These are phyloP conservation scores for Lumnitzera racemosa DNA, from an alignment of 345 rosid species.

Conservation along the genomic window DNA sequence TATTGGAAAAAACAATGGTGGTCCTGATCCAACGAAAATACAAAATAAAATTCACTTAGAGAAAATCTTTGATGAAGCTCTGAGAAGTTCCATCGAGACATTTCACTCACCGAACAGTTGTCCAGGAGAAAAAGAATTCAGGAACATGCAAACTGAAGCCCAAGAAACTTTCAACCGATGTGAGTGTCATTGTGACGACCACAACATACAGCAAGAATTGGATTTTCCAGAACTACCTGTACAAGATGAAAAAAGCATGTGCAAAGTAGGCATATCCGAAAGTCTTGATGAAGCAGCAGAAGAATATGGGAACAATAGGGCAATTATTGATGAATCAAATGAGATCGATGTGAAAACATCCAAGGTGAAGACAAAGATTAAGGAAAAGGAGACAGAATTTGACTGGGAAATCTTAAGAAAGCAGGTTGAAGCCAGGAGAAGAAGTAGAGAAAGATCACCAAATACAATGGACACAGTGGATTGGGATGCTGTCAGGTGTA, in stretches of 20 bases:
- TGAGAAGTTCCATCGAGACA: conserved; percentile 21
- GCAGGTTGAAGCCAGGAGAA: conserved; percentile 35
- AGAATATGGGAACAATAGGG: conserved; percentile 21
- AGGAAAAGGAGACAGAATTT: conserved; percentile 38
- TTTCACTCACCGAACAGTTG: conserved; percentile 16
- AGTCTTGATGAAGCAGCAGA: conserved; percentile 29
- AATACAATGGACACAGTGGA: conserved; percentile 76
- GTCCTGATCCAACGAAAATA: conserved; percentile 12
- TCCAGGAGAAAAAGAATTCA: conserved; percentile 7
- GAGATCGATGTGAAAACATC: conserved; percentile 18
- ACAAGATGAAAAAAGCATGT: conserved; percentile 8
- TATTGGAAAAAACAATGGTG: conserved; percentile 10
- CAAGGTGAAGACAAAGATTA: conserved; percentile 40
- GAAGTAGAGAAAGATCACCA: conserved; percentile 44
- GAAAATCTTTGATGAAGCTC: conserved; percentile 13
- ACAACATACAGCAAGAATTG: conserved; percentile 19
- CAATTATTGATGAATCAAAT: conserved; percentile 23
- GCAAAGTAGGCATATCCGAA: conserved; percentile 25
- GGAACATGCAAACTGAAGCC: conserved; percentile 19
- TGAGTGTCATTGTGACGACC: conserved; percentile 18
- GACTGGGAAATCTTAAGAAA: conserved; percentile 88
- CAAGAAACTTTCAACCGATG: conserved; percentile 11
- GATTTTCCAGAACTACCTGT: conserved; percentile 16
- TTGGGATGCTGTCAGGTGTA: conserved; percentile 75
- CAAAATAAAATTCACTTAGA: conserved; percentile 18